phyloP scores from a whole-genome alignment of 192 early-diverging fungal species.

The Backusella mclennaniae region DNA sequence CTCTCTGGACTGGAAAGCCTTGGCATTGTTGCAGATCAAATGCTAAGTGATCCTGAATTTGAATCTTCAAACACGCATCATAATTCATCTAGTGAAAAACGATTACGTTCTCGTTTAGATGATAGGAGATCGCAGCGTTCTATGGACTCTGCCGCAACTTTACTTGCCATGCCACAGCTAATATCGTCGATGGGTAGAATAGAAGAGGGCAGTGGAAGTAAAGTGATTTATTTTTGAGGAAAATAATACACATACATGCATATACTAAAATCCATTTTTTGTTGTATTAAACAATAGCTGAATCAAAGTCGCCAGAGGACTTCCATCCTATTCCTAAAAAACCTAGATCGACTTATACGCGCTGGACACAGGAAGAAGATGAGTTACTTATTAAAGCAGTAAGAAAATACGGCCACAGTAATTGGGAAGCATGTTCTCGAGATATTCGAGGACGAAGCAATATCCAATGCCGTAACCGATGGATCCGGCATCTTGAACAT shows the following conservation, averaged over 20 bases:
- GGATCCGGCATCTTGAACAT: conserved; percentile 23
- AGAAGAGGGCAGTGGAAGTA: not conserved
- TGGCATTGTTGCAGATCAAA: conserved; percentile 38
- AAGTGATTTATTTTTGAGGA: not conserved
- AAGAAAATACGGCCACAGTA: conserved; percentile 31
- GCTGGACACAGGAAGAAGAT: conserved; percentile 44
- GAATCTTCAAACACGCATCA: not conserved
- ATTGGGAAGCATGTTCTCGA: conserved; percentile 42
- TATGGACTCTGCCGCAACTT: conserved; percentile 35
- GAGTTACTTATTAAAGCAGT: conserved; percentile 34
- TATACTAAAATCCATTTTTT: not conserved
- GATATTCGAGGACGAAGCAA: conserved; percentile 38
- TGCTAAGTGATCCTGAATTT: conserved; percentile 37
- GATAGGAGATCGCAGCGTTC: conserved; percentile 35
- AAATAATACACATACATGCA: too few species aligned
- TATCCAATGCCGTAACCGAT: conserved; percentile 48
- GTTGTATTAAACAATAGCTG: not conserved
- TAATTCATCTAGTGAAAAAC: not conserved
- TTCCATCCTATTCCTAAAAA: conserved; percentile 11
- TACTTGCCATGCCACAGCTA: conserved; percentile 28
- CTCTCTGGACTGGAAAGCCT: conserved; percentile 36
- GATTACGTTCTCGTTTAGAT: conserved; percentile 1
- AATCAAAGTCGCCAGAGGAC: not conserved
- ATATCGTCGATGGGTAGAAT: not conserved
- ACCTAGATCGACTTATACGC: conserved; percentile 25